Base-by-base conservation (phyloP, 106 monocot genomes). In the Dendrobium huoshanense region DNA sequence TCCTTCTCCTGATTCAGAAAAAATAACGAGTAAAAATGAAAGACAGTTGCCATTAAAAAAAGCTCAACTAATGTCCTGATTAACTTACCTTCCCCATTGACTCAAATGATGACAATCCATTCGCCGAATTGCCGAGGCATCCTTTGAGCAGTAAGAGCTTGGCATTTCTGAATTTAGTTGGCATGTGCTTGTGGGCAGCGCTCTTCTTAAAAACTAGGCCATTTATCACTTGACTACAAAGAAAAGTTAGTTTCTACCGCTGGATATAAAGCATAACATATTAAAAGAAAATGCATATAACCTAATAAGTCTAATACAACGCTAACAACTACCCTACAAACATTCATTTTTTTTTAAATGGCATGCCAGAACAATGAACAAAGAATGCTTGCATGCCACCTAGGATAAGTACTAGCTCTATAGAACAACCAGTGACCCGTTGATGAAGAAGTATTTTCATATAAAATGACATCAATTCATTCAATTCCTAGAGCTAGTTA, bases 161-260 rank as follows among this genome's bases (percentile, higher is more conserved):
- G 20, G 99, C 90, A 79, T 95, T 91, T 79, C 68, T 84, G 65
- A 87, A 84, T 18, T 80, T 86, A 61, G 99, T 95, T 16, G 95
- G 86, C 99, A 99, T 99, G 88, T 93, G 99, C 81, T 99, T 99
- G 67, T 99, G 99, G 25, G 99, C 93, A 81, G 93, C 81, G 61
- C 87, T 95, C 64, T 99, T 99, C 86, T 93, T 99, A 80, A 95
- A 99, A 51, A 99, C 99, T 81, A 95, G 85, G 5, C 95, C 98
- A 29, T 91, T 91, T 78, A 99, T 87, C 82, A 99, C 89, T 86
- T 93, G 82, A 91, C 99, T 99, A 93, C 47, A 85, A 43, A 5
- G 80, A 37, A 86, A 86, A 29, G 20, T 79, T 77, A 55, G 45
- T 75, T 77, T 75, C 27, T 19, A 84, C 1, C 67, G 25, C 77